phyloP scores from a whole-genome alignment of 2,329 filamentous ascomycete species.

The Phialemonium atrogriseum region DNA sequence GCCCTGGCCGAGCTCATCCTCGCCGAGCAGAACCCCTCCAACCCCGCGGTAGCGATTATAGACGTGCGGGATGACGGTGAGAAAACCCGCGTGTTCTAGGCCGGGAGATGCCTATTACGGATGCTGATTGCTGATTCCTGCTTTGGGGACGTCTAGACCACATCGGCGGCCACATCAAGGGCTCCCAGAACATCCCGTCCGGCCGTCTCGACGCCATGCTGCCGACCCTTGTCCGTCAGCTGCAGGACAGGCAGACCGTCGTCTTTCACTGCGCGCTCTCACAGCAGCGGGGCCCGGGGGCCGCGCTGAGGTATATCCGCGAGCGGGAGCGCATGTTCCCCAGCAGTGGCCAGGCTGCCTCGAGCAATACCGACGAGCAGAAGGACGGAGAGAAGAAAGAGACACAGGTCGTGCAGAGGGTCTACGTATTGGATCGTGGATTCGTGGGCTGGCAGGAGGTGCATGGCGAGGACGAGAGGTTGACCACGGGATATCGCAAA shows the following conservation, averaged over 20 bases:
- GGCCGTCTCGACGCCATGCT: slow-evolving; percentile 64
- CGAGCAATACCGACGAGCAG: slow-evolving; percentile 17
- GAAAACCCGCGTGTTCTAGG: slow-evolving; percentile 11
- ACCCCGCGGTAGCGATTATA: slow-evolving; percentile 59
- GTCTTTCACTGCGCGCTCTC: slow-evolving; percentile 92
- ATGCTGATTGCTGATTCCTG: background rate
- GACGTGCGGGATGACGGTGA: slow-evolving; percentile 81
- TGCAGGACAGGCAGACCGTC: slow-evolving; percentile 71
- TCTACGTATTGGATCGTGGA: slow-evolving; percentile 74
- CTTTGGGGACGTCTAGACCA: slow-evolving; percentile 50
- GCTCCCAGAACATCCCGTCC: slow-evolving; percentile 68
- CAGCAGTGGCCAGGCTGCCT: slow-evolving; percentile 4
- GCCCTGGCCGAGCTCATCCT: slow-evolving; percentile 60
- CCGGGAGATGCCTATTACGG: background rate
- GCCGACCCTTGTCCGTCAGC: slow-evolving; percentile 71
- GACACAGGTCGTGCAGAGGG: slow-evolving; percentile 47
- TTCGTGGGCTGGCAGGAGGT: slow-evolving; percentile 86
- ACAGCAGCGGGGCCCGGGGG: slow-evolving; percentile 80
- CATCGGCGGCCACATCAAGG: slow-evolving; percentile 81
- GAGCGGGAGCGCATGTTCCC: slow-evolving; percentile 49
- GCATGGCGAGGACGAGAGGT: slow-evolving; percentile 65
- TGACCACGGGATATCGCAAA: slow-evolving; percentile 79
- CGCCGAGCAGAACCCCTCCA: slow-evolving; percentile 30
- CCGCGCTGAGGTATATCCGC: slow-evolving; percentile 71
- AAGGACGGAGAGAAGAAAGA: slow-evolving; percentile 15